These are phyloP conservation scores for Spizellomyces sp. DNA, from an alignment of 192 early-diverging fungal genomes.

Conservation along the genomic window DNA sequence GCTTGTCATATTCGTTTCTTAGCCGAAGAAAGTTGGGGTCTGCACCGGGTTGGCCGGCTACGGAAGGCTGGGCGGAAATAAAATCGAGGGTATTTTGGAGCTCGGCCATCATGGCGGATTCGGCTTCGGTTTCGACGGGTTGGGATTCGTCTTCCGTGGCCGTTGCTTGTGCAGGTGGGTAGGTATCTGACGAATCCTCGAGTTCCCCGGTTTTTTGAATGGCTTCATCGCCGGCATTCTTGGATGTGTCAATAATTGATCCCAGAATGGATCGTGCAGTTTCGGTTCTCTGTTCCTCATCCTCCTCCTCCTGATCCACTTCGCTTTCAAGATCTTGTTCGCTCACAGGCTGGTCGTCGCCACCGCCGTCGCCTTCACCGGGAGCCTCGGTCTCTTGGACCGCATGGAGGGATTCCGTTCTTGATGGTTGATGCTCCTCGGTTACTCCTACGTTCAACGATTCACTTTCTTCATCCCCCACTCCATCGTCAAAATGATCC, in stretches of 20 bases:
- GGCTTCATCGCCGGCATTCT: not conserved
- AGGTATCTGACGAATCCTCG: slow-evolving; percentile 4
- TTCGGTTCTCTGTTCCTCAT: slow-evolving; percentile 27
- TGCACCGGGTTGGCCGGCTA: slow-evolving; percentile 2
- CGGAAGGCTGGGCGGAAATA: slow-evolving; percentile 8
- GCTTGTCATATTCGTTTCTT: slow-evolving; percentile 51
- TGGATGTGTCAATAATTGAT: slow-evolving; percentile 5
- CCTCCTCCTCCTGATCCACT: slow-evolving; percentile 21
- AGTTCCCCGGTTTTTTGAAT: not conserved
- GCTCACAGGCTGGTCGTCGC: slow-evolving; percentile 8
- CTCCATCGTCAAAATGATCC: not conserved
- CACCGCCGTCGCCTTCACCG: not conserved
- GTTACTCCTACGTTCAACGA: too few species aligned
- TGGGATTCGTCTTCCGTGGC: not conserved
- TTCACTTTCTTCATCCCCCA: not conserved
- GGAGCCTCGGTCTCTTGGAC: too few species aligned
- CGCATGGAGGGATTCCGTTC: too few species aligned
- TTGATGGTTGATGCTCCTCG: too few species aligned
- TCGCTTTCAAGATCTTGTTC: slow-evolving; percentile 17
- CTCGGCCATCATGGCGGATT: slow-evolving; percentile 16
- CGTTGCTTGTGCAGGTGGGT: not conserved
- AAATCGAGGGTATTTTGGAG: slow-evolving; percentile 31
- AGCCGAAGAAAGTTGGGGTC: slow-evolving; percentile 34
- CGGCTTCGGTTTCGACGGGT: slow-evolving; percentile 25
- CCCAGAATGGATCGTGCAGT: slow-evolving; percentile 36